phyloP scores from a whole-genome alignment of 257 asterid genomes.

The Forsythia suspensa region DNA sequence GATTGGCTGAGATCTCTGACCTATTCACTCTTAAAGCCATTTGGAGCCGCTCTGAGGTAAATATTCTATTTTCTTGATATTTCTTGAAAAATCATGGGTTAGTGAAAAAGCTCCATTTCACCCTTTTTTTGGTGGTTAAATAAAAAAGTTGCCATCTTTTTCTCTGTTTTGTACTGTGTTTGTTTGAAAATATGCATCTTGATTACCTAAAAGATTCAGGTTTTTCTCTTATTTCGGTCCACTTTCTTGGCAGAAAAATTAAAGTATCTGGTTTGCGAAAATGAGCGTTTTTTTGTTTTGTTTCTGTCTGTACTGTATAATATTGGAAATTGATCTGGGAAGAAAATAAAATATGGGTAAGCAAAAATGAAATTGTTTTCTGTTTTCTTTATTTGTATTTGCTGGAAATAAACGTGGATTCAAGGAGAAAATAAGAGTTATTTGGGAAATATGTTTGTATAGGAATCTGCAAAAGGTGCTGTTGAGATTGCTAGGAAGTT shows the following conservation, averaged over 20 bases:
- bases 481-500: slow-evolving; percentile 70
- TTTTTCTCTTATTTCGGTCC: not conserved
- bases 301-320: not conserved
- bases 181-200: not conserved
- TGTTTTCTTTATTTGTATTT: not conserved
- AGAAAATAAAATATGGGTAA: not conserved
- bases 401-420: not conserved
- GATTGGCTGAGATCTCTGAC: slow-evolving; percentile 81
- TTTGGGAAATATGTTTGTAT: slow-evolving; percentile 16
- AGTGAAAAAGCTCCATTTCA: not conserved
- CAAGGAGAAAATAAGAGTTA: slow-evolving; percentile 4
- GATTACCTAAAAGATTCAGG: not conserved
- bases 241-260: slow-evolving; percentile 2
- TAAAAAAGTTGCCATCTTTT: not conserved
- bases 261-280: not conserved
- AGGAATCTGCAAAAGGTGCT: slow-evolving; percentile 85
- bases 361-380: not conserved
- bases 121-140: not conserved
- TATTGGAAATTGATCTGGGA: not conserved
- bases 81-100: not conserved
- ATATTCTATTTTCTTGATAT: not conserved
- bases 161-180: not conserved
- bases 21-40: slow-evolving; percentile 62
- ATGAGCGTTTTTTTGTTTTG: not conserved
- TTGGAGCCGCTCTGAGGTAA: slow-evolving; percentile 89